These are phyloP conservation scores for Colletotrichum sp. DNA, from an alignment of 2,329 filamentous ascomycete species.

Conservation along the genomic window DNA sequence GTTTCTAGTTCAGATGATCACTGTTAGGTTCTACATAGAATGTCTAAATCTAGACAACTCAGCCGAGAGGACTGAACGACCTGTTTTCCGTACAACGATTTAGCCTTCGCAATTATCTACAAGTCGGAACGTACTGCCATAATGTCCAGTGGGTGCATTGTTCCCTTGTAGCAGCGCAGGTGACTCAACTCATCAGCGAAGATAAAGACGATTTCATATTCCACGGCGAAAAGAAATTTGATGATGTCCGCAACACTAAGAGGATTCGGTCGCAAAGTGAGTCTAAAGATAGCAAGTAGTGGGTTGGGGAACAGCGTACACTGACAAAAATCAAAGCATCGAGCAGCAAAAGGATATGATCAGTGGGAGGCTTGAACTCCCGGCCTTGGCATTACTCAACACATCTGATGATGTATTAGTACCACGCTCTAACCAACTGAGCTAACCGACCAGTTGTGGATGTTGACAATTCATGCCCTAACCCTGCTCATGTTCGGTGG, in stretches of 20 bases:
- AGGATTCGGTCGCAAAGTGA: neutral
- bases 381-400: slow-evolving; percentile 19
- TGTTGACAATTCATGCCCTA: fast-evolving
- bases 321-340: neutral
- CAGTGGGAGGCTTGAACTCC: slow-evolving; percentile 23
- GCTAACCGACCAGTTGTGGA: slow-evolving; percentile 12
- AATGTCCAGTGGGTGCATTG: neutral
- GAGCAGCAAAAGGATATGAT: neutral
- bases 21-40: neutral
- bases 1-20: neutral
- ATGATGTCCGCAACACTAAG: neutral
- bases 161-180: neutral
- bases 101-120: neutral
- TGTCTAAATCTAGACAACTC: neutral
- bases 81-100: neutral
- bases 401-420: slow-evolving; percentile 17
- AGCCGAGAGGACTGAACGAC: neutral
- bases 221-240: neutral
- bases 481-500: neutral
- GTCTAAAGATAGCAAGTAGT: neutral
- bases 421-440: slow-evolving; percentile 23
- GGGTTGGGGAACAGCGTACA: neutral
- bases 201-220: neutral
- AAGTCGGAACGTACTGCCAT: neutral
- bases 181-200: neutral